A percentile compares a stretch with the other conserved stretches of the same genome.
Conservation (phyloP, 805 yeast species). For the Pichia membranifaciens region DNA sequence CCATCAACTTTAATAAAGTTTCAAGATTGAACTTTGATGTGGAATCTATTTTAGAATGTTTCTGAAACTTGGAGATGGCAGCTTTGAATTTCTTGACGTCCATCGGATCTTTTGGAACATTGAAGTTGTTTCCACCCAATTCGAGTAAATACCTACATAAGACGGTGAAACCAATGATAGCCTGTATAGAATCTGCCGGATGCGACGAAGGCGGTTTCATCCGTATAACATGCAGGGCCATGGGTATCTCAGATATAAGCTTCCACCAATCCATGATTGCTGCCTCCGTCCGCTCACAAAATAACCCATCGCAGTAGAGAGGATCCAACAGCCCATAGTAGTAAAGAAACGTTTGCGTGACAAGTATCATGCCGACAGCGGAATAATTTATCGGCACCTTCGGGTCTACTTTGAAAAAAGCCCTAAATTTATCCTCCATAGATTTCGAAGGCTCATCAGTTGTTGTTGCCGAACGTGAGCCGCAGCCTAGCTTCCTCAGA, state of each 20-base stretch:
- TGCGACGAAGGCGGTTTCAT: slow-evolving; percentile 19
- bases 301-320: slow-evolving; percentile 71
- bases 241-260: slow-evolving; percentile 32
- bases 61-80: slow-evolving; percentile 74
- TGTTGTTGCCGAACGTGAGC: slow-evolving; percentile 76
- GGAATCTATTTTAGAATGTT: slow-evolving; percentile 22
- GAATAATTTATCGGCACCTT: slow-evolving; percentile 58
- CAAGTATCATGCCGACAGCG: slow-evolving; percentile 63
- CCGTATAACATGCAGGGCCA: slow-evolving; percentile 19
- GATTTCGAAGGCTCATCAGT: slow-evolving; percentile 71
- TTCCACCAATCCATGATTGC: slow-evolving; percentile 83
- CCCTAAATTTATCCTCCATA: slow-evolving; percentile 72
- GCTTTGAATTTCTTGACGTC: slow-evolving; percentile 64
- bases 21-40: slow-evolving; percentile 20
- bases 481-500: slow-evolving; percentile 70
- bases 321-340: slow-evolving; percentile 73
- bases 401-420: slow-evolving; percentile 56
- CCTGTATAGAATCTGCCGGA: slow-evolving; percentile 54
- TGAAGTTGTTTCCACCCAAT: slow-evolving; percentile 43
- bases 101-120: slow-evolving; percentile 77
- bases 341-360: slow-evolving; percentile 69
- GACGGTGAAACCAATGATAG: slow-evolving; percentile 69
- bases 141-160: slow-evolving; percentile 63
- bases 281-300: slow-evolving; percentile 69
- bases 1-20: slow-evolving; percentile 22